phyloP scores from a whole-genome alignment of 805 yeast genomes.

The Suhomyces kilbournensis region DNA sequence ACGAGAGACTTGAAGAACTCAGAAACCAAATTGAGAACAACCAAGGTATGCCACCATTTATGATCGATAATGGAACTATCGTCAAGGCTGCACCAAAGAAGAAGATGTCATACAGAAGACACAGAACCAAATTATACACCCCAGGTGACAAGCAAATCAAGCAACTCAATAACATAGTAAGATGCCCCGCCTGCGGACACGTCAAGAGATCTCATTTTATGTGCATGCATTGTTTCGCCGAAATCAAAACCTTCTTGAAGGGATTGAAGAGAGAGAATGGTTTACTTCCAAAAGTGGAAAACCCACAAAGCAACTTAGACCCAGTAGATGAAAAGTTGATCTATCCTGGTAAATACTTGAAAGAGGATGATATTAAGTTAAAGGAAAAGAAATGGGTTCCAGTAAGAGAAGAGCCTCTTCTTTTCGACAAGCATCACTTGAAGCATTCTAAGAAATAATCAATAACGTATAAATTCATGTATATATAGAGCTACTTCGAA shows the following conservation, averaged over 20 bases:
- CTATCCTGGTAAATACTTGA: slow-evolving; percentile 68
- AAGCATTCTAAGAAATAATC: slow-evolving; percentile 13
- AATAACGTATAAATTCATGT: slow-evolving; percentile 2
- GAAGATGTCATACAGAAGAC: slow-evolving; percentile 82
- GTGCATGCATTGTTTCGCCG: slow-evolving; percentile 89
- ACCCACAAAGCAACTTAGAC: slow-evolving; percentile 45
- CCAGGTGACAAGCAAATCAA: slow-evolving; percentile 81
- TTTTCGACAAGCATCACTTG: slow-evolving; percentile 28
- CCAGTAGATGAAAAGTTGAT: slow-evolving; percentile 60
- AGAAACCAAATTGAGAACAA: slow-evolving; percentile 37
- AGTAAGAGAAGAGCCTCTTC: slow-evolving; percentile 40
- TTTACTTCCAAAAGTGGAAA: slow-evolving; percentile 25
- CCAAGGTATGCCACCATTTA: slow-evolving; percentile 35
- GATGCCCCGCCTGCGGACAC: slow-evolving; percentile 96
- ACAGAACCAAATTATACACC: slow-evolving; percentile 78
- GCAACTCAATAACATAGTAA: slow-evolving; percentile 69
- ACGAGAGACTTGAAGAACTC: slow-evolving; percentile 34
- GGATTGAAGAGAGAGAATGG: slow-evolving; percentile 35
- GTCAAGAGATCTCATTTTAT: slow-evolving; percentile 85
- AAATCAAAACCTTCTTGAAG: slow-evolving; percentile 75
- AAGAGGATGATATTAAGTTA: slow-evolving; percentile 28
- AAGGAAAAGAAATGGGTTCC: slow-evolving; percentile 45
- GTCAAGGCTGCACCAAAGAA: slow-evolving; percentile 91
- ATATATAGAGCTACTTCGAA: slow-evolving; percentile 3
- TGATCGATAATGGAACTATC: slow-evolving; percentile 63